These are phyloP conservation scores for Pseudogymnoascus sp. DNA, from an alignment of 2,329 filamentous ascomycete species.

Conservation along the genomic window DNA sequence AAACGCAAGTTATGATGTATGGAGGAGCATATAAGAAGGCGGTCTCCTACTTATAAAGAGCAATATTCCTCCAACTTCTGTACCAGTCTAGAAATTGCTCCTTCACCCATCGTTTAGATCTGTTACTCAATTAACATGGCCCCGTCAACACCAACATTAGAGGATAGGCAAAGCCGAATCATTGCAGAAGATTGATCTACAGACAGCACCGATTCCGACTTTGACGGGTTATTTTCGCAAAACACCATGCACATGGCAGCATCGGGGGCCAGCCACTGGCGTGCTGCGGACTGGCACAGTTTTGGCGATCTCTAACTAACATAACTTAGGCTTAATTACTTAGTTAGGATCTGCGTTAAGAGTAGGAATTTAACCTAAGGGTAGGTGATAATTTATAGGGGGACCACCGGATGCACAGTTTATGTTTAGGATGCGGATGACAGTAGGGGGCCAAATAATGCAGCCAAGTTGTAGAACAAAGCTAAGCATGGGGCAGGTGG, in stretches of 20 bases:
- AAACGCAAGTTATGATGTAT: neutral
- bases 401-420: too few relatives aligned
- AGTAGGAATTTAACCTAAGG: too few relatives aligned
- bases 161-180: neutral
- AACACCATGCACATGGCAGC: neutral
- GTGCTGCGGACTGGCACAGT: neutral
- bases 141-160: neutral
- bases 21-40: neutral
- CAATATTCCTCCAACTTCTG: neutral
- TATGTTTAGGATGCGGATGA: too few relatives aligned
- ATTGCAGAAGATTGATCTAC: neutral
- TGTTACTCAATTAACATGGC: neutral
- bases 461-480: too few relatives aligned
- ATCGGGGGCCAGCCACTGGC: neutral
- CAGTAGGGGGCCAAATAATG: too few relatives aligned
- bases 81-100: neutral
- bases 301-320: neutral
- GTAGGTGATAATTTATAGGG: too few relatives aligned
- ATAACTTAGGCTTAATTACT: too few relatives aligned
- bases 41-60: neutral
- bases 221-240: neutral
- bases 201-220: neutral
- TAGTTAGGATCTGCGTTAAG: too few relatives aligned
- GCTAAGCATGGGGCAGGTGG: too few relatives aligned
- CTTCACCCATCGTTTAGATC: neutral